Percentiles rank a stretch among this genome's conserved stretches.
These are phyloP conservation scores for Termitomyces sp. DNA, from an alignment of 768 basidiomycete species.

Conservation along the genomic window DNA sequence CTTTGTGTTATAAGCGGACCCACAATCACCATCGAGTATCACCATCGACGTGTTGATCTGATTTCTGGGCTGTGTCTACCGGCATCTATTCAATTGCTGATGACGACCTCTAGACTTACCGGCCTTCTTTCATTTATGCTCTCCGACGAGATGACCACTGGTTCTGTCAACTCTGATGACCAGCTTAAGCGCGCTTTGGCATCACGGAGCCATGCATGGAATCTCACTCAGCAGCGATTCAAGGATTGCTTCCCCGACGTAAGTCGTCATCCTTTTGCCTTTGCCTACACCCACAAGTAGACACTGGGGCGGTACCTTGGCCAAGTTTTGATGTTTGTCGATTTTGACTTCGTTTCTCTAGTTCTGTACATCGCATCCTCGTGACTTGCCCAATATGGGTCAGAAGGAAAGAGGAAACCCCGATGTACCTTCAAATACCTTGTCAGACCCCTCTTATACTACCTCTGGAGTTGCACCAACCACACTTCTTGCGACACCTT, in stretches of 20 bases:
- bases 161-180: constrained; percentile 77
- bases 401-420: constrained; percentile 63
- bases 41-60: constrained; percentile 4
- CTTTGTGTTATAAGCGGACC: constrained; percentile 3
- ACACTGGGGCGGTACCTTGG: not conserved
- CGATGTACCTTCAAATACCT: constrained; percentile 19
- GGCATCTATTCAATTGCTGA: constrained; percentile 7
- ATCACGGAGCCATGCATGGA: constrained; percentile 79
- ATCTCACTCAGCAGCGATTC: constrained; percentile 74
- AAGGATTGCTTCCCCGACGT: constrained; percentile 88
- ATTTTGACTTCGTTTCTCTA: constrained; percentile 24
- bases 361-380: constrained; percentile 64
- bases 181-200: constrained; percentile 78
- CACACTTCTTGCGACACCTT: not conserved
- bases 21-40: constrained; percentile 3
- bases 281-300: not conserved
- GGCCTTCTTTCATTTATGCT: constrained; percentile 94
- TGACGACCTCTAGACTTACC: constrained; percentile 59
- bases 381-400: constrained; percentile 92
- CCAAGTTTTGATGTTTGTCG: constrained; percentile 7
- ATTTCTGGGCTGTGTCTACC: constrained; percentile 3
- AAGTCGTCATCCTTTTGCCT: constrained; percentile 20
- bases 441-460: constrained; percentile 5
- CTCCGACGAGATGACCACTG: constrained; percentile 95
- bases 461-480: not conserved